Evolutionary conservation across 345 rosid species (phyloP), one percentile per base, ranked within the genome.

Genomic region (Hypericum androsaemum): DNA sequence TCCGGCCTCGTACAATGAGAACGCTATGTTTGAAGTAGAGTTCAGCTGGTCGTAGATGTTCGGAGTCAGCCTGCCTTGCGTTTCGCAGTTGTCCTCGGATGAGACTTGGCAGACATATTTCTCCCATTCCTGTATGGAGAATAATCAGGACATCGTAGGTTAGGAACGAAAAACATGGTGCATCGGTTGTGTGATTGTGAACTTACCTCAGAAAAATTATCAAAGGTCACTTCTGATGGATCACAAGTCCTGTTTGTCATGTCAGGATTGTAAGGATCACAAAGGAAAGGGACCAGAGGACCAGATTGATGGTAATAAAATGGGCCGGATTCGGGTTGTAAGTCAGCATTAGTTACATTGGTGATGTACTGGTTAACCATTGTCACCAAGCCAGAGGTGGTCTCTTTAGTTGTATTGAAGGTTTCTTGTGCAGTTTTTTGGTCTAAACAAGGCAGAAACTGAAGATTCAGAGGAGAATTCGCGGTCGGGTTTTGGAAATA

Each of bases 391-490:
- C 65, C 57, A 42, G 17, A 66, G 1, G 66, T 54, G 52, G 59
- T 60, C 36, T 59, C 40, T 52, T 60, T 52, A 47, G 41, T 59
- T 39, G 56, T 41, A 7, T 44, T 39, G 59, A 63, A 45, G 13
- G 50, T 47, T 50, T 63, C 59, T n/a, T 66, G 75, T 13, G 75
- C 59, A 22, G 71, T 66, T 35, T 65, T 68, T 7, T 48, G 51
- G 48, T 71, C 71, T 28, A 66, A 55, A 46, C 75, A 71, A 6
- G 75, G 62, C 3, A 71, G 58, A 41, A 71, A 17, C 35, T 71
- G 68, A 4, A 22, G 32, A 50, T 71, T 71, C 61, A 71, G 39
- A 2, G 68, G 45, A 1, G 75, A 59, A 42, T 51, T 53, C 5
- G 71, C 65, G 0, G 63, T 62, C 2, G 71, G 71, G 40, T 62